A percentile compares a stretch with the other conserved stretches of the same genome.
These are phyloP conservation scores for Lasiodiplodia sp. DNA, from an alignment of 2,329 filamentous ascomycete species.

Conservation along the genomic window DNA sequence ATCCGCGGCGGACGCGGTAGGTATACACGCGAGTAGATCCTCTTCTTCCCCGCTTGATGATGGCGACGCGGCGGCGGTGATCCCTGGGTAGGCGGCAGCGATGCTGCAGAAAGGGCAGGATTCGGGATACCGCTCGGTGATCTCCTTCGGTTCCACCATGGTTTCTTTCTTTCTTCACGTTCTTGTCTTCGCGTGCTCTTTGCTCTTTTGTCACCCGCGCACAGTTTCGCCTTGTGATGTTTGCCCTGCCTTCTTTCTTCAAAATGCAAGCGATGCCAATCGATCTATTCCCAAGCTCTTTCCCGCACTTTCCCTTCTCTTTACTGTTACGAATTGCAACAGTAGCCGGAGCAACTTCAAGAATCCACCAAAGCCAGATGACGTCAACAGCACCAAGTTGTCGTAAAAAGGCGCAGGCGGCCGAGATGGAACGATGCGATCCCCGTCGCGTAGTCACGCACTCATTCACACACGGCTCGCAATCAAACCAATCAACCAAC, in stretches of 20 bases:
- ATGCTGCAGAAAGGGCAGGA: conserved; percentile 67
- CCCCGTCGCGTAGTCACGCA: neutral
- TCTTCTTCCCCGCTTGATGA: neutral
- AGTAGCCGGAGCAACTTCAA: neutral
- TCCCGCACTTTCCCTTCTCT: neutral
- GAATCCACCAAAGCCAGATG: neutral
- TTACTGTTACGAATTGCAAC: neutral
- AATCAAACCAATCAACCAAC: neutral
- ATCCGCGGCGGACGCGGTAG: conserved; percentile 36
- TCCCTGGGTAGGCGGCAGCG: conserved; percentile 56
- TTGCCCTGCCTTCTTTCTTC: neutral
- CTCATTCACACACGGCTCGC: neutral
- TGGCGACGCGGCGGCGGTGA: conserved; percentile 29
- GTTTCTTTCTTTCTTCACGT: too few species aligned
- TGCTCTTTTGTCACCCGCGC: too few species aligned
- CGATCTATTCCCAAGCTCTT: neutral
- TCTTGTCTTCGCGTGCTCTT: neutral
- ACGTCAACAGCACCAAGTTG: neutral
- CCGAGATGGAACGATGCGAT: neutral
- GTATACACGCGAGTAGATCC: conserved; percentile 35
- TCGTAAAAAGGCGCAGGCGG: neutral
- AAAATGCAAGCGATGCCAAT: neutral
- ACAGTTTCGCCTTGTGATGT: neutral
- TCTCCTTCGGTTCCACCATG: conserved; percentile 20
- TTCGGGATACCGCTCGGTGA: conserved; percentile 46